Evolutionary conservation across 1,139 yeast species (phyloP).

Genomic region (Pneumocystis carinii): DNA sequence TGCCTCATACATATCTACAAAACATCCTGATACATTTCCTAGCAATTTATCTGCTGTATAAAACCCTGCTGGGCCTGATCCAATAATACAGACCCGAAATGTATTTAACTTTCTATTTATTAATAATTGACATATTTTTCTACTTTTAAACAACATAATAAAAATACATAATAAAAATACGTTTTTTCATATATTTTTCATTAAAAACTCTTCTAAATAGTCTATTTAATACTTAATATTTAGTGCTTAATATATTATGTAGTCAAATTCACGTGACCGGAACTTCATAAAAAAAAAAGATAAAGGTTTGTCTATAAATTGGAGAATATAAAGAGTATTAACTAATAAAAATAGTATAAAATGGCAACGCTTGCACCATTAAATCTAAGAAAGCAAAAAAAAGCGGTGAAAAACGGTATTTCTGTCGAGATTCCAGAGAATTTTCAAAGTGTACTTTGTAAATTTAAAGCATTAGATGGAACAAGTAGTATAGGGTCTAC

Average conservation of each 20-base stretch:
- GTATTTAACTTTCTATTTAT: constrained; percentile 4
- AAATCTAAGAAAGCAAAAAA: background rate
- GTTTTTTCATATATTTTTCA: background rate
- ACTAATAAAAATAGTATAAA: background rate
- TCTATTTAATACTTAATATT: background rate
- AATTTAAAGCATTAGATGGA: background rate
- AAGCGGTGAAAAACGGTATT: background rate
- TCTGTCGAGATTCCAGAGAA: background rate
- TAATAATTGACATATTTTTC: background rate
- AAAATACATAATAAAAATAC: background rate
- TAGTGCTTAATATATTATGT: too few species aligned
- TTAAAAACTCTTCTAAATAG: background rate
- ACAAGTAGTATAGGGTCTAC: background rate
- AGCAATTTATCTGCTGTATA: constrained; percentile 71
- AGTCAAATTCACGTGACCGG: too few species aligned
- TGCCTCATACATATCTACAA: constrained; percentile 47
- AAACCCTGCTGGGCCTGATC: constrained; percentile 95
- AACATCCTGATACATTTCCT: constrained; percentile 30
- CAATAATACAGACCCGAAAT: constrained; percentile 54
- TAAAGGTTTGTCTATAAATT: too few species aligned
- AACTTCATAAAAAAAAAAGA: background rate
- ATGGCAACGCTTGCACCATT: background rate
- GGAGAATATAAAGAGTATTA: background rate
- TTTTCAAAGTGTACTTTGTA: background rate
- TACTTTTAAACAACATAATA: background rate